Conservation (phyloP, 176 grass and related monocot genomes). For the Cymbopogon citratus region DNA sequence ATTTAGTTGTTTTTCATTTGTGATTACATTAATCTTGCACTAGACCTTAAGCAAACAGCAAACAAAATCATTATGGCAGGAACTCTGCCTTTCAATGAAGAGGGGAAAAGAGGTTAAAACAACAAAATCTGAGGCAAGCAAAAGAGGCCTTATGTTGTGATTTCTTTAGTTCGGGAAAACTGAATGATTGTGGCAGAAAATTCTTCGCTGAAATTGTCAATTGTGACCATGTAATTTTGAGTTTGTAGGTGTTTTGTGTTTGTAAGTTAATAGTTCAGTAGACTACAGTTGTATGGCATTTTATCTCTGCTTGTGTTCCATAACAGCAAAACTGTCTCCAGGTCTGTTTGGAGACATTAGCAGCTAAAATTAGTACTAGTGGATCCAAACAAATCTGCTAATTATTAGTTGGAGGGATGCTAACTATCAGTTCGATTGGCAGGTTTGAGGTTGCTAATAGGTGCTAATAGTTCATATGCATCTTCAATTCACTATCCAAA, state of each 20-base stretch:
- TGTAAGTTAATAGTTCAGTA: not conserved
- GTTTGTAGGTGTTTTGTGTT: not conserved
- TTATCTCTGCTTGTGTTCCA: not conserved
- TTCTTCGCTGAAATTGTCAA: not conserved
- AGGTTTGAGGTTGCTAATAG: too few species aligned
- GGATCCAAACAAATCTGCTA: too few species aligned
- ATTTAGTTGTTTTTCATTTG: not conserved
- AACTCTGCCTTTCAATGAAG: not conserved
- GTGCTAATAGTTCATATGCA: too few species aligned
- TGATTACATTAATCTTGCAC: constrained; percentile 4
- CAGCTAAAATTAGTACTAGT: too few species aligned
- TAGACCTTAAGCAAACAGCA: not conserved
- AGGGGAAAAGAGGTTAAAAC: not conserved
- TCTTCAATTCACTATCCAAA: too few species aligned
- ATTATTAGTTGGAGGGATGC: too few species aligned
- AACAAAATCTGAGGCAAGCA: not conserved
- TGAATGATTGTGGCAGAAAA: not conserved
- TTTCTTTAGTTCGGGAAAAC: not conserved
- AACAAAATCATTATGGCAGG: not conserved
- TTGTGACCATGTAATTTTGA: not conserved
- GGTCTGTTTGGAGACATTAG: too few species aligned
- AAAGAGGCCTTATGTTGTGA: not conserved
- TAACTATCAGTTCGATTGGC: too few species aligned
- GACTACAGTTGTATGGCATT: not conserved
- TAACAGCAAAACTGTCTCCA: not conserved